Evolutionary conservation across 495 filamentous ascomycete species (phyloP), one percentile per base, ranked within the genome.

Genomic region (Neurospora cerealis): DNA sequence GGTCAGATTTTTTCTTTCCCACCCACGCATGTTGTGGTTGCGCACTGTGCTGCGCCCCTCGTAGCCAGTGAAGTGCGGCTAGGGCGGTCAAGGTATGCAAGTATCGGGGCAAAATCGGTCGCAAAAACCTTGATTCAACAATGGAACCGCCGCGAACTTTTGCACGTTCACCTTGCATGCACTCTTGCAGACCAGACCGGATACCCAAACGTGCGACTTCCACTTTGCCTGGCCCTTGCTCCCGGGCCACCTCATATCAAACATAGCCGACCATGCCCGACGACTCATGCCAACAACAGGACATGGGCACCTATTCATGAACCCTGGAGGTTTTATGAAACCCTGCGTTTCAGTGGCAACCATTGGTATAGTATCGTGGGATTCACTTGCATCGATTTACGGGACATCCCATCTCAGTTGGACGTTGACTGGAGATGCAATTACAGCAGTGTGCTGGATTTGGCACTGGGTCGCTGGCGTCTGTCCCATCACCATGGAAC

Each of bases 1-100:
- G 76, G 76, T 66, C 77, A 79, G 76, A 80, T 78, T 81, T 80
- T 80, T 80, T 76, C 75, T 74, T 66, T 60, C 66, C 69, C 39
- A 19, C 48, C 69, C 39, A 40, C 54, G 54, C 13, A 66, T 3
- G 13, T 28, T 66, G 28, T 28, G 24, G 28, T 5, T 15, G 32
- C 54, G 54, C 54, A 66, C 54, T 66, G 54, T 66, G 54, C 54
- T 34, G 54, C 54, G 54, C 54, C 54, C 54, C 54, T 66, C 54
- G 28, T 36, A 66, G 54, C 54, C 28, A 36, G 32, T 34, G 54
- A 66, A 32, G 15, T 66, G 54, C 28, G 54, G 54, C 28, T 66
- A 66, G 28, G 54, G 54, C 54, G 54, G 54, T 34, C 54, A 66
- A 17, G 15, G 13, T 1, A 66, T 66, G 54, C 54, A 19, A 0